These are phyloP conservation scores for Aspergillus udagawae DNA, from an alignment of 2,329 filamentous ascomycete species.

Conservation along the genomic window DNA sequence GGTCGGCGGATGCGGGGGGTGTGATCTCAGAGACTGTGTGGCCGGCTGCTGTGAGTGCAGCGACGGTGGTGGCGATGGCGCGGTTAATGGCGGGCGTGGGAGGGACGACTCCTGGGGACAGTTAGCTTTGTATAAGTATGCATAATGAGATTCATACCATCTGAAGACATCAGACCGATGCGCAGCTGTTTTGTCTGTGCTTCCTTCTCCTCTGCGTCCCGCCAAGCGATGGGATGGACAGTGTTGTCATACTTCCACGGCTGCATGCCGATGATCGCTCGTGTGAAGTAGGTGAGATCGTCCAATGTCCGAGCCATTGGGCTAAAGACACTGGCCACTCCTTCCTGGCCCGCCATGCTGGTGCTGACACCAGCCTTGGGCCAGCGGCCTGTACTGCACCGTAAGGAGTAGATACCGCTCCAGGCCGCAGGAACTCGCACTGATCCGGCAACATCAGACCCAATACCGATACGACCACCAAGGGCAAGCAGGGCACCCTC, in stretches of 20 bases:
- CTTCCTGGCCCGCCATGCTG: conserved; percentile 90
- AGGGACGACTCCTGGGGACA: conserved; percentile 63
- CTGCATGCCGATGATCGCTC: conserved; percentile 70
- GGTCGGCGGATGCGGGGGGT: conserved; percentile 68
- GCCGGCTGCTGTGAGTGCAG: conserved; percentile 65
- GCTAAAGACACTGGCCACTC: conserved; percentile 81
- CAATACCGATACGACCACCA: conserved; percentile 80
- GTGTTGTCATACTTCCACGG: conserved; percentile 87
- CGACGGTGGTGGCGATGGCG: conserved; percentile 66
- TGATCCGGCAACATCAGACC: conserved; percentile 85
- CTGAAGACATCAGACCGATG: conserved; percentile 73
- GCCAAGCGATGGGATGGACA: conserved; percentile 82
- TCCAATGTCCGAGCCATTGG: conserved; percentile 85
- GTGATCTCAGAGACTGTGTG: conserved; percentile 68
- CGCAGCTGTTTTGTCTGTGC: conserved; percentile 61
- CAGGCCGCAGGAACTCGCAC: conserved; percentile 85
- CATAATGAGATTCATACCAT: conserved; percentile 43
- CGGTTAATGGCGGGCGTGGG: conserved; percentile 79
- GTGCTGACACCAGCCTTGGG: conserved; percentile 79
- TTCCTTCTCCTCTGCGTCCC: conserved; percentile 56
- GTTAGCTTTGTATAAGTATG: conserved; percentile 9
- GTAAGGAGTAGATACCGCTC: conserved; percentile 79
- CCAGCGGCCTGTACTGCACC: conserved; percentile 87
- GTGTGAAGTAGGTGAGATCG: conserved; percentile 81
- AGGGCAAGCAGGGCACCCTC: conserved; percentile 79